A percentile compares a stretch with the other conserved stretches of the same genome.
These are phyloP conservation scores for Trichoderma brevicompactum DNA, from an alignment of 2,329 filamentous ascomycete species.

Conservation along the genomic window DNA sequence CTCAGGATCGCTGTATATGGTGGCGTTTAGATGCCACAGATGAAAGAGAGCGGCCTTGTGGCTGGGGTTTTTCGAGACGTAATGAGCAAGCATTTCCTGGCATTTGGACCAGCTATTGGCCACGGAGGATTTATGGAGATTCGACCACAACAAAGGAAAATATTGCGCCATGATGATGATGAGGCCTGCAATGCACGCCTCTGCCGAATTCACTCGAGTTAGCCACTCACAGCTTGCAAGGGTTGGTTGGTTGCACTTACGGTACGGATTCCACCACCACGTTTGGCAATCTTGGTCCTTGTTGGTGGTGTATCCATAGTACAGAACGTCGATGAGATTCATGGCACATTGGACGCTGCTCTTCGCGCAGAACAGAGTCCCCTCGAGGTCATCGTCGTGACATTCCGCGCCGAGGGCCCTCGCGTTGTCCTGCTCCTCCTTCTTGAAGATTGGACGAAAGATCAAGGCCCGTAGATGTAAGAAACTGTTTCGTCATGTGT, in stretches of 20 bases:
- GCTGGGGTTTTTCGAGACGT: slow-evolving; percentile 8
- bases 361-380: slow-evolving; percentile 36
- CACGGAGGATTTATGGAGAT: slow-evolving; percentile 9
- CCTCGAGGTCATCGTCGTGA: no score
- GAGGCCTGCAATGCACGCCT: slow-evolving; percentile 31
- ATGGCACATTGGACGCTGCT: slow-evolving; percentile 41
- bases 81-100: slow-evolving; percentile 26
- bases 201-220: slow-evolving; percentile 13
- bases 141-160: slow-evolving; percentile 8
- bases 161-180: slow-evolving; percentile 32
- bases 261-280: slow-evolving; percentile 40
- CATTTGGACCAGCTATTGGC: slow-evolving; percentile 25
- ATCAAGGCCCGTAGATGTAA: slow-evolving; percentile 31
- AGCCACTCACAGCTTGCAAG: not conserved
- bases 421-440: slow-evolving; percentile 22
- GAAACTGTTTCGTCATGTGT: slow-evolving; percentile 11
- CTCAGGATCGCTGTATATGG: not conserved
- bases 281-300: slow-evolving; percentile 41
- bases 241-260: not conserved
- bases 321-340: no score
- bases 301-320: no score
- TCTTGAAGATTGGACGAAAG: slow-evolving; percentile 33
- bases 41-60: slow-evolving; percentile 18
- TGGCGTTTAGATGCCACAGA: slow-evolving; percentile 23
- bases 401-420: no score